Percentiles rank a stretch among this genome's conserved stretches.
Conservation (phyloP, 257 asterid genomes). For the Striga asiatica region DNA sequence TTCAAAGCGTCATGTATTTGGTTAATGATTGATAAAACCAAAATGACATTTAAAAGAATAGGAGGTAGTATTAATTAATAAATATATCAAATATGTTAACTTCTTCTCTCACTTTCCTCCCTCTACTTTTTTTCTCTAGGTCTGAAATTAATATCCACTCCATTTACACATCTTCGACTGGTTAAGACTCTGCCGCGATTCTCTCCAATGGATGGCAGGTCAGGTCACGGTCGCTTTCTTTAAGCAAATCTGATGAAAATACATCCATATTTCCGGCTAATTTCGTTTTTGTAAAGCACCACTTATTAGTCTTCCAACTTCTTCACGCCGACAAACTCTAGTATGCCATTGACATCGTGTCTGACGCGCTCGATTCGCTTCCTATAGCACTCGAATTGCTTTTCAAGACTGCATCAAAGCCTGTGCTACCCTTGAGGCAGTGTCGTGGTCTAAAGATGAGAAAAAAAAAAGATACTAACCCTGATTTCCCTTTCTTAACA, state of each 20-base stretch:
- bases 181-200: slow-evolving; percentile 46
- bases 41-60: too few species aligned
- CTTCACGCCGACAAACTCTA: slow-evolving; percentile 48
- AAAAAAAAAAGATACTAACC: slow-evolving; percentile 44
- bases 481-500: slow-evolving; percentile 47
- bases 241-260: slow-evolving; percentile 10
- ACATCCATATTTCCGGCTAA: slow-evolving; percentile 23
- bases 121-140: too few species aligned
- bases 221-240: slow-evolving; percentile 15
- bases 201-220: slow-evolving; percentile 69
- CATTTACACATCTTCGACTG: slow-evolving; percentile 51
- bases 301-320: slow-evolving; percentile 42
- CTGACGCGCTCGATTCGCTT: slow-evolving; percentile 46
- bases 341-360: slow-evolving; percentile 26
- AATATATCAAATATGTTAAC: too few species aligned
- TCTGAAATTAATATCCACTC: slow-evolving; percentile 42
- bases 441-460: slow-evolving; percentile 96
- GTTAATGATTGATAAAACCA: too few species aligned
- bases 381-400: slow-evolving; percentile 74
- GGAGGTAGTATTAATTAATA: too few species aligned
- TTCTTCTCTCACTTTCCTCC: too few species aligned
- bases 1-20: too few species aligned
- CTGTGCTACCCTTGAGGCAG: slow-evolving; percentile 76
- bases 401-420: slow-evolving; percentile 78
- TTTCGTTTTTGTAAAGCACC: slow-evolving; percentile 32